Evolutionary conservation across 768 basidiomycete species (phyloP), one percentile per base, ranked within the genome.

Genomic region (Mycena epipterygia): DNA sequence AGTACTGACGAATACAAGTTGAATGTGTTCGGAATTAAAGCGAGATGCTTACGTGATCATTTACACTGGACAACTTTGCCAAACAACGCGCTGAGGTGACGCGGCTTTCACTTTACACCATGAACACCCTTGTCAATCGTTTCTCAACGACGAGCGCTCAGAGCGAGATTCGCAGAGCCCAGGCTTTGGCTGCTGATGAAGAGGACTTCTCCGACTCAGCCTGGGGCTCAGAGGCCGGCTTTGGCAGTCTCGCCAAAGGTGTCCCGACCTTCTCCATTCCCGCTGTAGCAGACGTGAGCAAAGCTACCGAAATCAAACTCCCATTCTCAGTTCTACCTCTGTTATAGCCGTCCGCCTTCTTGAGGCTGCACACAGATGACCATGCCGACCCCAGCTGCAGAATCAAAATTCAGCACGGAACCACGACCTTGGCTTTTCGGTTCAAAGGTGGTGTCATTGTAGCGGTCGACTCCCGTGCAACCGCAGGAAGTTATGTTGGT

Each of bases 361-460:
- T 99, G 76, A 89, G 93, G 76, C 83, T 97, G 64, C 96, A 98
- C 84, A 98, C 97, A 48, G 96, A 98, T 80, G 96, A 98, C 84
- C 93, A 91, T 72, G 95, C 96, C 67, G 95, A 98, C 86, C 94
- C 96, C 46, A 90, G 88, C 67, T 98, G 96, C 85, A 91, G 89
- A 82, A 99, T 99, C 83, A 99, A 99, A 87, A 97, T 99, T 74
- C 93, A 96, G 79, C 98, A 99, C 79, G 98, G 98, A 76, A 99
- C 98, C 30, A 99, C 98, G 13, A 99, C 98, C 3, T 88, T 99
- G 46, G 98, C 98, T 9, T 99, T 99, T 89, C 88, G 95, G 79
- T 99, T 93, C 85, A 85, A 95, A 79, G 98, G 98, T 25, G 98
- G 98, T 63, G 96, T 99, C 67, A 97, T 99, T 70, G 98, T 99